Percentiles rank a stretch among this genome's conserved stretches.
Evolutionary conservation across 352 stramenopile genomes (phyloP).

Genomic region (Salisapilia sapeloensis): DNA sequence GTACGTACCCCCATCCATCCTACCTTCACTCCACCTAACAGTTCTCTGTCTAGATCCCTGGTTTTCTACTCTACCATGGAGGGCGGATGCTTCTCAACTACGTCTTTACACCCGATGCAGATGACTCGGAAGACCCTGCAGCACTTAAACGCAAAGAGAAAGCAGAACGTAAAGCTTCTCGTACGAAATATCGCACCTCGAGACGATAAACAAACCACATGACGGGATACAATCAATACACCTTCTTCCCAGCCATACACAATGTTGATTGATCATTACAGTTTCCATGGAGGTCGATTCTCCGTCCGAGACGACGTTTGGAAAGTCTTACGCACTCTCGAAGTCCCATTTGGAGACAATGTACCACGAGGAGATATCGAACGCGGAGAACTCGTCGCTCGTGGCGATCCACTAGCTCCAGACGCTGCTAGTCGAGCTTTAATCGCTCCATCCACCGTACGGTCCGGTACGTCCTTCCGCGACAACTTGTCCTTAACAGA

Average conservation of each 20-base stretch:
- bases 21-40: not conserved
- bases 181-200: slow-evolving; percentile 20
- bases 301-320: too few relatives aligned
- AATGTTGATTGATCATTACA: not conserved
- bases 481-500: slow-evolving; percentile 25
- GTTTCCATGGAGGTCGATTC: slow-evolving; percentile 2
- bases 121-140: slow-evolving; percentile 21
- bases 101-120: slow-evolving; percentile 48
- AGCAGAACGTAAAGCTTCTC: slow-evolving; percentile 36
- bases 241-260: not conserved
- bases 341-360: too few relatives aligned
- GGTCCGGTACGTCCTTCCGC: too few relatives aligned
- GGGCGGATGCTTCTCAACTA: slow-evolving; percentile 65
- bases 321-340: too few relatives aligned
- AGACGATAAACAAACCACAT: slow-evolving; percentile 12
- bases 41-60: slow-evolving; percentile 26
- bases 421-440: too few relatives aligned
- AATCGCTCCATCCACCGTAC: too few relatives aligned
- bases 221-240: not conserved
- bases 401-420: too few relatives aligned
- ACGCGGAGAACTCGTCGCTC: too few relatives aligned
- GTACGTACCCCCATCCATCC: slow-evolving; percentile 10
- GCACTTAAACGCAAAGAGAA: slow-evolving; percentile 64
- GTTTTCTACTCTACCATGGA: slow-evolving; percentile 66
- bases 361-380: too few relatives aligned